Evolutionary conservation across 371 early-diverging fungal genomes (phyloP).

Genomic region (Mortierella sp.): DNA sequence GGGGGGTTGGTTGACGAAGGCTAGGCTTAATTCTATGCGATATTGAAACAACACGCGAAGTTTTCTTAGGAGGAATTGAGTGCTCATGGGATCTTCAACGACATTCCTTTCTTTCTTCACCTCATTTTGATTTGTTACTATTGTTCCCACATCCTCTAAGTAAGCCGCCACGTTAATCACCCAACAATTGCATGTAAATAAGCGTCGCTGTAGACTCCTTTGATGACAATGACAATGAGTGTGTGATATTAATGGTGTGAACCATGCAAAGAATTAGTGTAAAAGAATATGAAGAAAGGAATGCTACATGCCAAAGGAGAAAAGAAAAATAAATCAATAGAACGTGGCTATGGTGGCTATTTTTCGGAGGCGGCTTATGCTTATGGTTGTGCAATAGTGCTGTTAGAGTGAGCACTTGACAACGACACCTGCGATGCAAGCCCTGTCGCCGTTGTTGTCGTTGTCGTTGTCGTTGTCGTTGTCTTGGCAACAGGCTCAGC

Average conservation of each 20-base stretch:
- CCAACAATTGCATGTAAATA: no score
- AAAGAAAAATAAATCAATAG: not conserved
- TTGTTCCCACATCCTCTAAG: not conserved
- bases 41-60: not conserved
- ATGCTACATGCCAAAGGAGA: not conserved
- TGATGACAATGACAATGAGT: not conserved
- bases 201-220: not conserved
- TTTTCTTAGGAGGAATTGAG: not conserved
- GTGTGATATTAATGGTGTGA: not conserved
- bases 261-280: not conserved
- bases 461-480: not conserved
- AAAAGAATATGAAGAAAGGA: not conserved
- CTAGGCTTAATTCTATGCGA: not conserved
- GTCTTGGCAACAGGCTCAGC: not conserved
- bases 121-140: not conserved
- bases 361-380: not conserved
- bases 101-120: not conserved
- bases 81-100: not conserved
- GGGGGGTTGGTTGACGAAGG: not conserved
- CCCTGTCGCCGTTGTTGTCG: not conserved
- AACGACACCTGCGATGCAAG: not conserved
- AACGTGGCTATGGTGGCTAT: not conserved
- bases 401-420: conserved; percentile 4
- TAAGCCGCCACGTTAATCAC: not conserved
- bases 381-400: conserved; percentile 10